Conservation (phyloP, 2,329 filamentous ascomycete genomes). For the Madurella fahalii region DNA sequence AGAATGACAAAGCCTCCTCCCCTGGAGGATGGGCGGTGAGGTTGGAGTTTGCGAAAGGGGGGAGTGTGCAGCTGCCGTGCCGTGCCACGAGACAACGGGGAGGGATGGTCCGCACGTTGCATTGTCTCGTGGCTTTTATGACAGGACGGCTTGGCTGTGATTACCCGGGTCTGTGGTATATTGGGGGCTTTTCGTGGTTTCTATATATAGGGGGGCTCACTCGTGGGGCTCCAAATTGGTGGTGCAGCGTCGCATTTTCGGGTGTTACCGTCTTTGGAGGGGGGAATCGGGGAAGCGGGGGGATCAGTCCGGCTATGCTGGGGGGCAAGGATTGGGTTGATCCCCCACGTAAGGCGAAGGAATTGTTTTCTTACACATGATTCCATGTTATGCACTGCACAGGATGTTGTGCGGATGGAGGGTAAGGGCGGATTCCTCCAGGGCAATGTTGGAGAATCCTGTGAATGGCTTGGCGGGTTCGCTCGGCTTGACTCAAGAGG, state of each 20-base stretch:
- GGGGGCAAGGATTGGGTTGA: no score
- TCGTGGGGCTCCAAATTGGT: background rate
- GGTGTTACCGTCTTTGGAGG: background rate
- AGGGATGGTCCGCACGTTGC: background rate
- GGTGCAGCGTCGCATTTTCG: background rate
- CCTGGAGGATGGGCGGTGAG: background rate
- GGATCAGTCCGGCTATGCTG: background rate
- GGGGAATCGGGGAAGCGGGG: background rate
- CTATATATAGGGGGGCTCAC: background rate
- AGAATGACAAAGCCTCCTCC: no score
- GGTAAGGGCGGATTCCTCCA: no score
- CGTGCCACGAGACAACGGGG: background rate
- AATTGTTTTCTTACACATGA: no score
- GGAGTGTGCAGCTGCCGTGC: background rate
- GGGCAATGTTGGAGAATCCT: no score
- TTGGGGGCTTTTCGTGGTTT: background rate
- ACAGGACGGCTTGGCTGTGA: background rate
- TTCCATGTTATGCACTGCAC: no score
- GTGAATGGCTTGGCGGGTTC: no score
- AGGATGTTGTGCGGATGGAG: no score
- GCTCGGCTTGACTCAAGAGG: no score
- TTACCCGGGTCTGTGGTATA: constrained; percentile 2
- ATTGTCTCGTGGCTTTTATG: background rate
- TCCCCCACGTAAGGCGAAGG: no score
- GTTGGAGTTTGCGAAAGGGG: background rate